Base-by-base conservation (phyloP, 352 stramenopile species). In the Phytophthora vignae region DNA sequence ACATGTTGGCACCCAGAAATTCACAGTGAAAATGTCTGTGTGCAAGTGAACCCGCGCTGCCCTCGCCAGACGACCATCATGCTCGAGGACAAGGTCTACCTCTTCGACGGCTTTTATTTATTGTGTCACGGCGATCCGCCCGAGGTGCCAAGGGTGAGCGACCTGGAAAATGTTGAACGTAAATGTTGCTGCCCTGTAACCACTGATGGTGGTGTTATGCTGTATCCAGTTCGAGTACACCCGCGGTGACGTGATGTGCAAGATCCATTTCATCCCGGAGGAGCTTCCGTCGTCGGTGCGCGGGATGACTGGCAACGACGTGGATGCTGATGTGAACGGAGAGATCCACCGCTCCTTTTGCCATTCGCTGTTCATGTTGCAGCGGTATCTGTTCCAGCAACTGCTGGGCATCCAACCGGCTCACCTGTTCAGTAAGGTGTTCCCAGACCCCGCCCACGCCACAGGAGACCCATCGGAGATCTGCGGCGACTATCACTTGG, bases 71-170 rank as follows among this genome's bases (percentile, higher is more conserved):
- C 90, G 19, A 84, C 84, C 15, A 83, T 96, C 42, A 73, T 85
- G 31, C 77, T 88, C n/a, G 77, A 87, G 17, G 75, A 81, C 31
- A 76, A 77, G 27, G 74, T 92, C 22, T 94, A 93, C 64, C 65
- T 95, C 27, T 96, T 96, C 57, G 90, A 96, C 55, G 90, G 90
- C 38, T 96, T 96, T 65, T 95, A 92, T 78, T 63, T 96, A 59
- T 76, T 96, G 15, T 94, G 81, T 46, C 88, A 95, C 22, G 75
- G 81, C 36, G 75, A 91, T 3, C 78, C 82, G 9, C 71, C 73
- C 1, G 73, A 87, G 9, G 76, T 94, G 17, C 84, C 88, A 12
- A 81, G 88, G 68, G 90, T 94, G 64, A 57, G 14, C 2, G 7
- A 27, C 14, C 17, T 49, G 14, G 14, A 4, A 9, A 10, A 49